A percentile compares a stretch with the other conserved stretches of the same genome.
Conservation (phyloP, 2,329 filamentous ascomycete genomes). For the Parastagonospora nodorum region DNA sequence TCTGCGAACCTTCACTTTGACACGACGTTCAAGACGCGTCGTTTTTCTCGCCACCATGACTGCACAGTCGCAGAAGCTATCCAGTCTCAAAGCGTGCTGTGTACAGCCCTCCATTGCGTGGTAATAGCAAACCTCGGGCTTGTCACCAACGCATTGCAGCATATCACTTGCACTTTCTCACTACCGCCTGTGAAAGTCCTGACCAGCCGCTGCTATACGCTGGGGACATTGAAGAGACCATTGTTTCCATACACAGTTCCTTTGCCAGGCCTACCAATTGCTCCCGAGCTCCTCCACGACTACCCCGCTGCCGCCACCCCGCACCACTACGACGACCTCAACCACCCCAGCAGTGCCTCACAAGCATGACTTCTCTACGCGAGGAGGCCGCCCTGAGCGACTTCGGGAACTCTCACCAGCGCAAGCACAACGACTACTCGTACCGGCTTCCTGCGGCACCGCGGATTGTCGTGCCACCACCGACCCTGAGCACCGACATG, state of each 20-base stretch:
- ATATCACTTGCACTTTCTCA: too few relatives aligned
- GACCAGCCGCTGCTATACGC: too few relatives aligned
- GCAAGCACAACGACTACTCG: constrained; percentile 47
- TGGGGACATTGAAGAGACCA: too few relatives aligned
- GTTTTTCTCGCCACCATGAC: background rate
- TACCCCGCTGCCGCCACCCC: background rate
- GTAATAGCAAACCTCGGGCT: too few relatives aligned
- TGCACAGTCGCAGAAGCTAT: background rate
- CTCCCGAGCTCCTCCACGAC: background rate
- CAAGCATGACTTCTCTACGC: constrained; percentile 20
- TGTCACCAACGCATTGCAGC: too few relatives aligned
- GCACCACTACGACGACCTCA: background rate
- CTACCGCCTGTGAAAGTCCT: too few relatives aligned
- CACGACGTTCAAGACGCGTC: background rate
- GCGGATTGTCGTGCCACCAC: constrained; percentile 55
- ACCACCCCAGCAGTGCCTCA: background rate
- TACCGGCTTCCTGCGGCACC: constrained; percentile 55
- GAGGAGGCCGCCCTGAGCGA: constrained; percentile 41
- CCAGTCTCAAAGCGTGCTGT: background rate
- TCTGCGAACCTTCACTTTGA: background rate
- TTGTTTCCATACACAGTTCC: too few relatives aligned
- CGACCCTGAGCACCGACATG: constrained; percentile 47
- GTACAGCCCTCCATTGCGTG: background rate
- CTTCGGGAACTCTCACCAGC: constrained; percentile 25
- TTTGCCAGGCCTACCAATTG: too few relatives aligned